These are phyloP conservation scores for Combretum micranthum DNA, from an alignment of 345 rosid genomes.

Conservation along the genomic window DNA sequence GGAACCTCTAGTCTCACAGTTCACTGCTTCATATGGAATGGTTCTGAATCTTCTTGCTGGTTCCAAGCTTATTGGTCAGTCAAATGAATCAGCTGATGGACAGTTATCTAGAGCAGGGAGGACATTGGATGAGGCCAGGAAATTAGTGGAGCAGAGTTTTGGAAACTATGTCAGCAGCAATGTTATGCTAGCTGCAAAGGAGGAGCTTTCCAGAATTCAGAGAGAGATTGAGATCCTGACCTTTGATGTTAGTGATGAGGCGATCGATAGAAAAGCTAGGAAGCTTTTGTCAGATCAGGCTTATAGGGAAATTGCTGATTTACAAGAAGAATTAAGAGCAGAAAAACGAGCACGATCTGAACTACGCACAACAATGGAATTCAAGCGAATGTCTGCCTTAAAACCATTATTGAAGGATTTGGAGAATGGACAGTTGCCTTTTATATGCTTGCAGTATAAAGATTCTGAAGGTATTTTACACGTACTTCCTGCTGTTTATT, in stretches of 20 bases:
- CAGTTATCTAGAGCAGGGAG: conserved; percentile 57
- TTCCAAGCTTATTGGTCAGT: conserved; percentile 50
- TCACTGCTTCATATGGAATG: conserved; percentile 98
- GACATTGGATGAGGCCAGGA: conserved; percentile 87
- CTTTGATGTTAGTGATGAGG: conserved; percentile 65
- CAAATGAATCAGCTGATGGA: conserved; percentile 42
- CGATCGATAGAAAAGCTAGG: conserved; percentile 73
- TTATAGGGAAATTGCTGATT: conserved; percentile 65
- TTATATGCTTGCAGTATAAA: conserved; percentile 73
- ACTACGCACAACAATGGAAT: conserved; percentile 54
- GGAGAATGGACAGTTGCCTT: conserved; percentile 67
- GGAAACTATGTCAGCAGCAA: conserved; percentile 95
- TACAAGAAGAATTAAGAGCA: conserved; percentile 64
- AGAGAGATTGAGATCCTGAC: conserved; percentile 61
- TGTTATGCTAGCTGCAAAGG: conserved; percentile 87
- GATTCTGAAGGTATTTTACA: conserved; percentile 72
- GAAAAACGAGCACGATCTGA: conserved; percentile 63
- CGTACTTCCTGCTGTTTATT: conserved; percentile 65
- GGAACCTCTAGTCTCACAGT: conserved; percentile 88
- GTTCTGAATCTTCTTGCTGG: conserved; percentile 90
- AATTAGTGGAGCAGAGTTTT: conserved; percentile 87
- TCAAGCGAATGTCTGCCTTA: conserved; percentile 55
- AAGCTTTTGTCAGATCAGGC: conserved; percentile 52
- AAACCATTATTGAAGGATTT: conserved; percentile 55
- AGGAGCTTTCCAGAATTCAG: conserved; percentile 69